phyloP scores from a whole-genome alignment of 805 yeast genomes.

The Candida maesae region DNA sequence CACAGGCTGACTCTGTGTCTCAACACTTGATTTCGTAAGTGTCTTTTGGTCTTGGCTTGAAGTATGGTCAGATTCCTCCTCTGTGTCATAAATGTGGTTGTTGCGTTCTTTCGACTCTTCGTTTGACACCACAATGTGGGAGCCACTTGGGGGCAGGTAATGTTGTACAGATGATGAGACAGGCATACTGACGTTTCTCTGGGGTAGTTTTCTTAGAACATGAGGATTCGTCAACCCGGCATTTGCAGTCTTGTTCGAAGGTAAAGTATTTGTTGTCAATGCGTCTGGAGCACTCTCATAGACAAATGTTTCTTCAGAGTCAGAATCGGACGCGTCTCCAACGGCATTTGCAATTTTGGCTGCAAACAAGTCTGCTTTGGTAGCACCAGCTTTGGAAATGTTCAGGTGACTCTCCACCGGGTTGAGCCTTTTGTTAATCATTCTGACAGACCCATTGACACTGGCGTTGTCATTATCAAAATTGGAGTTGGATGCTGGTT shows the following conservation, averaged over 20 bases:
- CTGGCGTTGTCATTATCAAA: constrained; percentile 23
- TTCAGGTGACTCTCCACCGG: constrained; percentile 20
- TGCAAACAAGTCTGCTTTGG: constrained; percentile 91
- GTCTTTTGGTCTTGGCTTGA: constrained; percentile 12
- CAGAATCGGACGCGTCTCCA: constrained; percentile 82
- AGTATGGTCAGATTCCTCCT: constrained; percentile 15
- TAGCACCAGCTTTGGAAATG: constrained; percentile 35
- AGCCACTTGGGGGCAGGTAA: constrained; percentile 10
- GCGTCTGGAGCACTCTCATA: constrained; percentile 52
- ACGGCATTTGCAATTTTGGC: constrained; percentile 94
- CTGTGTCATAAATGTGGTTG: constrained; percentile 12
- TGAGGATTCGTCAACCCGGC: constrained; percentile 14
- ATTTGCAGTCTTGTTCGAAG: constrained; percentile 14
- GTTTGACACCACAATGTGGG: constrained; percentile 3
- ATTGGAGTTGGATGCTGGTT: constrained; percentile 8
- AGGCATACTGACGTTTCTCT: constrained; percentile 28
- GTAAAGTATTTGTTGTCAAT: constrained; percentile 18
- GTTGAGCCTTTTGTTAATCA: constrained; percentile 17
- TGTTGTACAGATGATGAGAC: constrained; percentile 14
- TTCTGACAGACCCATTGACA: constrained; percentile 26
- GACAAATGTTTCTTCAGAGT: constrained; percentile 94
- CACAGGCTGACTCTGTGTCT: constrained; percentile 1
- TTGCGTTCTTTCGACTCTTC: constrained; percentile 11
- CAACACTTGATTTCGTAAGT: constrained; percentile 7
- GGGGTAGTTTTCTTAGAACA: constrained; percentile 21